Conservation (phyloP, 1,284 basidiomycete species). For the Trichosporon sp. region DNA sequence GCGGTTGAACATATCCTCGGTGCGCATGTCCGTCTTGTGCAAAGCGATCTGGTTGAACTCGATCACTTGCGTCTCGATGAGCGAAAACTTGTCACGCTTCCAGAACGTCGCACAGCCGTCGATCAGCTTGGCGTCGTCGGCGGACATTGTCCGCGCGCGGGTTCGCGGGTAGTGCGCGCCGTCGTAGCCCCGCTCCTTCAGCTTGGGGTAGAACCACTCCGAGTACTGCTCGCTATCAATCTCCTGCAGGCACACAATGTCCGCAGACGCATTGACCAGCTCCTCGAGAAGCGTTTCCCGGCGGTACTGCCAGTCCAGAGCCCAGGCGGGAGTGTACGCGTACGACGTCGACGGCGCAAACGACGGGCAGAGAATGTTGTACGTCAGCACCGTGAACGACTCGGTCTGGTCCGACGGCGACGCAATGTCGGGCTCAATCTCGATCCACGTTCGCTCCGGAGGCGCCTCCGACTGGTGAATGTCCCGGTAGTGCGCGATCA, state of each 20-base stretch:
- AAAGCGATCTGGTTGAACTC: constrained; percentile 93
- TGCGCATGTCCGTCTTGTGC: constrained; percentile 91
- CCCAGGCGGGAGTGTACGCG: constrained; percentile 96
- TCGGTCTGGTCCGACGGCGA: constrained; percentile 56
- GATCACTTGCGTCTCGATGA: constrained; percentile 90
- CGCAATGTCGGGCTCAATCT: constrained; percentile 62
- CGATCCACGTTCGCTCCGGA: constrained; percentile 75
- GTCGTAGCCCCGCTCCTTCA: constrained; percentile 76
- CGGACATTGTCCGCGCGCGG: constrained; percentile 87
- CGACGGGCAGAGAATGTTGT: constrained; percentile 93
- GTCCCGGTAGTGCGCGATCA: constrained; percentile 85
- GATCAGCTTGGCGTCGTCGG: constrained; percentile 76
- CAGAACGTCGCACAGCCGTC: constrained; percentile 98
- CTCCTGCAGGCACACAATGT: constrained; percentile 87
- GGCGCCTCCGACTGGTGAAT: constrained; percentile 55
- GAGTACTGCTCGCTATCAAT: constrained; percentile 91
- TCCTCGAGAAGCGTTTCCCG: constrained; percentile 87
- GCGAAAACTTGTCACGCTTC: constrained; percentile 81
- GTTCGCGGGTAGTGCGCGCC: constrained; percentile 93
- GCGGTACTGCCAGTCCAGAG: constrained; percentile 88
- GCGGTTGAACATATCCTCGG: constrained; percentile 99
- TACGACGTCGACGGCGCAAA: constrained; percentile 87
- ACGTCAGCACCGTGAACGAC: constrained; percentile 75
- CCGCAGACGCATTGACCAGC: constrained; percentile 73
- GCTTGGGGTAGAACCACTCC: constrained; percentile 78